These are phyloP conservation scores for Tolypocladium inflatum DNA, from an alignment of 2,329 filamentous ascomycete species.

Conservation along the genomic window DNA sequence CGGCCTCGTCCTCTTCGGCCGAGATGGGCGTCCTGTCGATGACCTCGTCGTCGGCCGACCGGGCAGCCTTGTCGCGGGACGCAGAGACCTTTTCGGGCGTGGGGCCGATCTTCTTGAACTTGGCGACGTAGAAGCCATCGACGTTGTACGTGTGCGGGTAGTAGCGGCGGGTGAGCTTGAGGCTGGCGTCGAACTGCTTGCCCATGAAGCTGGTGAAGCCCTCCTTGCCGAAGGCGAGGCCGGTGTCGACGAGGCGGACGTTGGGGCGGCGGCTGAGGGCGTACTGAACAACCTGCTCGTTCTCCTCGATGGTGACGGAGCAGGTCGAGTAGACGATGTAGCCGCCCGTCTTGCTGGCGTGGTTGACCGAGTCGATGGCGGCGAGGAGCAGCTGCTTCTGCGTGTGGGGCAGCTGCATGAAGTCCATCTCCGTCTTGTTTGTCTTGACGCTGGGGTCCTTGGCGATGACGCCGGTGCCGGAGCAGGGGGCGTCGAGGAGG, in stretches of 20 bases:
- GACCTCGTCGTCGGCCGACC: constrained; percentile 29
- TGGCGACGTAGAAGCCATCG: constrained; percentile 96
- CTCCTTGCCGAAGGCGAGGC: constrained; percentile 80
- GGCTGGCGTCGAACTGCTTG: constrained; percentile 79
- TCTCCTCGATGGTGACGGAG: constrained; percentile 85
- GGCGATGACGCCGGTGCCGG: constrained; percentile 92
- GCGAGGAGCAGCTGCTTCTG: constrained; percentile 91
- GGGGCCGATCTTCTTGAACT: constrained; percentile 86
- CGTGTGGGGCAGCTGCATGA: constrained; percentile 83
- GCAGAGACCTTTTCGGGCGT: constrained; percentile 46
- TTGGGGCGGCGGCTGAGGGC: constrained; percentile 86
- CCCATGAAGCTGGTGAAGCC: constrained; percentile 87
- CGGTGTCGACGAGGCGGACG: constrained; percentile 85
- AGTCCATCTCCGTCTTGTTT: constrained; percentile 94
- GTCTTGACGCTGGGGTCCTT: constrained; percentile 97
- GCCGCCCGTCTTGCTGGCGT: constrained; percentile 82
- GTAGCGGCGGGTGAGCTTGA: constrained; percentile 76
- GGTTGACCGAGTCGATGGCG: constrained; percentile 91
- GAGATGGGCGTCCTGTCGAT: constrained; percentile 63
- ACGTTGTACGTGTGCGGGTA: constrained; percentile 92
- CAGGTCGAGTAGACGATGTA: constrained; percentile 97
- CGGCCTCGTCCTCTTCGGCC: constrained; percentile 34
- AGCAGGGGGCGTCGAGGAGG: constrained; percentile 88
- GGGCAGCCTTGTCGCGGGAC: constrained; percentile 21
- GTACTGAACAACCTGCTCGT: constrained; percentile 87